Evolutionary conservation across 2,329 filamentous ascomycete species (phyloP), one percentile per base, ranked within the genome.

Genomic region (Penicillium hordei): DNA sequence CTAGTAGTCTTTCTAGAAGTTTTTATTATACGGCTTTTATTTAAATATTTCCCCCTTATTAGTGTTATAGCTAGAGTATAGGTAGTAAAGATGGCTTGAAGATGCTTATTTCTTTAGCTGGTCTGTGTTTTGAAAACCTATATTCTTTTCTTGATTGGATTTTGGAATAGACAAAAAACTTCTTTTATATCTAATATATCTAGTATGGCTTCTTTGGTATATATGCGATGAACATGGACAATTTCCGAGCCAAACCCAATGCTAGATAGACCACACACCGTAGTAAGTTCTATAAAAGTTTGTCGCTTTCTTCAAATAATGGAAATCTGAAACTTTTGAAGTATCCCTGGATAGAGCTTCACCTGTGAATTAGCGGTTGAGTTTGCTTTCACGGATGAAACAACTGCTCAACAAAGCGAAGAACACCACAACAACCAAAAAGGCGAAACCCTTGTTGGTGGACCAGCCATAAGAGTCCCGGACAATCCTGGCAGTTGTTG

Each of bases 381-480:
- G 68, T 57, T 77, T 80, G 72, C 78, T 85, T 73, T 88, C 86
- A 58, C 75, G 79, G 12, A 89, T 81, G 60, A 84, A 88, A 53
- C 71, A 68, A 29, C 71, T 72, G 54, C 71, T 72, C n/a, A 78
- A 57, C 49, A 76, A 60, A 34, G 82, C 79, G 46, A 82, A 80
- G 42, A 76, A 71, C 4, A 83, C 80, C n/a, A 86, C 68, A 3
- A 68, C 73, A 53, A 82, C 70, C 68, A 82, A 74, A 33, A 86
- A 75, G 2, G 67, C 74, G 66, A 86, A 81, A 0, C 82, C 81
- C 27, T 78, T 77, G 55, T 79, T 77, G 7, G 79, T 82, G 40
- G 83, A 81, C 65, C 76, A 77, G 42, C 85, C 84, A 72, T 93
- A 93, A 69, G 88, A 90, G 29, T 77, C 75, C 38, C 84, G 81